Base-by-base conservation (phyloP, 2,329 filamentous ascomycete genomes). In the Arthrinium puccinioides region DNA sequence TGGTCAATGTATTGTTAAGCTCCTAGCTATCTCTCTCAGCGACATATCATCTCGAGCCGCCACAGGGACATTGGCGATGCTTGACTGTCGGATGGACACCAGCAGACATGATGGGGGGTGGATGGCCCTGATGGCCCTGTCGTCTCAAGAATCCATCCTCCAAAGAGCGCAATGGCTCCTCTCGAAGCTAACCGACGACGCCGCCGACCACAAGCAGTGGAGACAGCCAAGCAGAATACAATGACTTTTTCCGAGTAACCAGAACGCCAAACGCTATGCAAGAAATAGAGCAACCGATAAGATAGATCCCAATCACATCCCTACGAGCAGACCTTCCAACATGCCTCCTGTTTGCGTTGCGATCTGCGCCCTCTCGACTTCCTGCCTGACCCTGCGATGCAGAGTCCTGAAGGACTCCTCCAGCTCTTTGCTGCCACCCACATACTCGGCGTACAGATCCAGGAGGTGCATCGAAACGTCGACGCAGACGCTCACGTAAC, bases 301-400 rank as follows among this genome's bases (percentile, higher is more conserved):
- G n/a, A 16, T 21, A 8, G 13, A 11, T 11, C 28, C 5, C 28
- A 10, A 13, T n/a, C 7, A 53, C 34, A 54, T 53, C 8, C 66
- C 70, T 36, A 73, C 69, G 51, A 84, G 76, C 45, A 79, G 45
- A 33, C 65, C 83, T 50, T 90, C 86, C 46, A 97, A 63, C 89
- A 97, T 96, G 3, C 90, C 92, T 47, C 76, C 76, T 9, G 87
- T 89, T 62, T 84, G 79, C 49, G 78, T 82, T 2, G 90, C 89
- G 54, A 84, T 73, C 62, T 95, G 85, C 16, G 87, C 86, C 52
- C 83, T 79, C 60, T 94, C 87, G 9, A 89, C 83, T 59, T 92
- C 86, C 27, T 75, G 67, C 44, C 77, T 74, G 15, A 97, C 90
- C 26, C 81, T 70, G 31, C 72, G 66, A 55, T 84, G 79, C 45